These are phyloP conservation scores for Asclepias syriaca DNA, from an alignment of 257 asterid species.

Conservation along the genomic window DNA sequence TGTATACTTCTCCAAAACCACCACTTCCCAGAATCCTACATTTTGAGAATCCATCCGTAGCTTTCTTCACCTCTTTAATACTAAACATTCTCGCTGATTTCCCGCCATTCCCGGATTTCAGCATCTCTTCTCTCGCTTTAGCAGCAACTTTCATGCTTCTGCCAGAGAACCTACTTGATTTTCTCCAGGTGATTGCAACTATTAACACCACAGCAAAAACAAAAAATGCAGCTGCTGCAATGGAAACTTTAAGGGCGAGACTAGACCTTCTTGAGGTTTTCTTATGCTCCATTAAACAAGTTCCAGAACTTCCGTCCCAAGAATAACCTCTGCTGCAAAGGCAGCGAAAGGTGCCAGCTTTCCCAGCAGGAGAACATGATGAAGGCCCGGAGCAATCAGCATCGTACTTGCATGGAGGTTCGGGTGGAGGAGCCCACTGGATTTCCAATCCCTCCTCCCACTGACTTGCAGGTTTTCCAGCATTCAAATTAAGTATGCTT, in stretches of 20 bases:
- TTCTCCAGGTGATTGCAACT: conserved; percentile 16
- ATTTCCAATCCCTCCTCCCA: conserved; percentile 48
- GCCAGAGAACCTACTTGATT: conserved; percentile 16
- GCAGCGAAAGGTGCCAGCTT: conserved; percentile 17
- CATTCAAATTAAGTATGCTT: conserved; percentile 36
- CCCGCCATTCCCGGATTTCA: conserved; percentile 27
- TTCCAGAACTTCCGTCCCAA: conserved; percentile 25
- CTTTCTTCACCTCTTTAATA: conserved; percentile 35
- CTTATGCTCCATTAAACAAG: conserved; percentile 20
- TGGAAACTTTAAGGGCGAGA: conserved; percentile 20
- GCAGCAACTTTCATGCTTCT: conserved; percentile 20
- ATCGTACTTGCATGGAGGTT: conserved; percentile 34
- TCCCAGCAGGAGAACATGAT: conserved; percentile 21
- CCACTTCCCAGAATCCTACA: conserved; percentile 36
- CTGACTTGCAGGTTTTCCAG: conserved; percentile 24
- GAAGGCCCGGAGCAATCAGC: conserved; percentile 33
- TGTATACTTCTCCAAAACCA: conserved; percentile 44
- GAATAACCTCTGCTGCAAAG: conserved; percentile 27
- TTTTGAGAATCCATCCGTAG: conserved; percentile 37
- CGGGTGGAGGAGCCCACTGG: conserved; percentile 43
- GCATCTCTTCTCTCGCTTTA: conserved; percentile 35
- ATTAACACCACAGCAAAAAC: conserved; percentile 13
- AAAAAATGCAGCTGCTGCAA: conserved; percentile 20
- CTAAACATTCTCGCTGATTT: conserved; percentile 31
- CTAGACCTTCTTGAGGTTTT: conserved; percentile 16